Conservation (phyloP, 768 basidiomycete genomes). For the Suillus alpinus region DNA sequence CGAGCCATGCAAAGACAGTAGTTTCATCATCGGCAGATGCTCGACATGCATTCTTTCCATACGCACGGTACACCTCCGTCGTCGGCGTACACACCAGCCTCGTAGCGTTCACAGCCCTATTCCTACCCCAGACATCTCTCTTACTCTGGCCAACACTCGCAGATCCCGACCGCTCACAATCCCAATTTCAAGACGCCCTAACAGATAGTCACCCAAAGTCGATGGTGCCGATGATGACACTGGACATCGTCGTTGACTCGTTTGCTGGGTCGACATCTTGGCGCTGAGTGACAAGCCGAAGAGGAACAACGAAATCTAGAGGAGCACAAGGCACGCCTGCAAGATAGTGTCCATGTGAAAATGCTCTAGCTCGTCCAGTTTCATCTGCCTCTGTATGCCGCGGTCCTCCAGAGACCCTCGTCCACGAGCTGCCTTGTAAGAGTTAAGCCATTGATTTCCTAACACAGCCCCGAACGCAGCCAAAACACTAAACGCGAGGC, state of each 20-base stretch:
- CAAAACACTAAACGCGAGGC: not conserved
- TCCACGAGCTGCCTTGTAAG: not conserved
- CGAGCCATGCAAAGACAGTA: not conserved
- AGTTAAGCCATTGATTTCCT: not conserved
- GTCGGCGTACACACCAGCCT: slow-evolving; percentile 68
- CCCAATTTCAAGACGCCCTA: slow-evolving; percentile 63
- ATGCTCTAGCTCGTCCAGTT: not conserved
- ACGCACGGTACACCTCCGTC: slow-evolving; percentile 59
- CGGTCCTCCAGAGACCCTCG: not conserved
- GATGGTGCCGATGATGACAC: not conserved
- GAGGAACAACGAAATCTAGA: not conserved
- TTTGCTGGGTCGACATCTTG: not conserved
- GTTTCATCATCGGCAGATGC: not conserved
- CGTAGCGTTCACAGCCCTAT: slow-evolving; percentile 62
- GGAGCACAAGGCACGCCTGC: not conserved
- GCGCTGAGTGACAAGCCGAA: not conserved
- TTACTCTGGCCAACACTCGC: slow-evolving; percentile 36
- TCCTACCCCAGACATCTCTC: slow-evolving; percentile 62
- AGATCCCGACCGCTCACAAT: slow-evolving; percentile 58
- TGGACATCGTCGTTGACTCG: not conserved
- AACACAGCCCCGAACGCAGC: not conserved
- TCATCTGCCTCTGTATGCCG: not conserved
- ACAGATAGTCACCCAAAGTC: slow-evolving; percentile 60
- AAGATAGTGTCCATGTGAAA: not conserved
- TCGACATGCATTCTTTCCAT: slow-evolving; percentile 37